Evolutionary conservation across 805 yeast genomes (phyloP), one percentile per base, ranked within the genome.

Genomic region (Danielia reshetovae): DNA sequence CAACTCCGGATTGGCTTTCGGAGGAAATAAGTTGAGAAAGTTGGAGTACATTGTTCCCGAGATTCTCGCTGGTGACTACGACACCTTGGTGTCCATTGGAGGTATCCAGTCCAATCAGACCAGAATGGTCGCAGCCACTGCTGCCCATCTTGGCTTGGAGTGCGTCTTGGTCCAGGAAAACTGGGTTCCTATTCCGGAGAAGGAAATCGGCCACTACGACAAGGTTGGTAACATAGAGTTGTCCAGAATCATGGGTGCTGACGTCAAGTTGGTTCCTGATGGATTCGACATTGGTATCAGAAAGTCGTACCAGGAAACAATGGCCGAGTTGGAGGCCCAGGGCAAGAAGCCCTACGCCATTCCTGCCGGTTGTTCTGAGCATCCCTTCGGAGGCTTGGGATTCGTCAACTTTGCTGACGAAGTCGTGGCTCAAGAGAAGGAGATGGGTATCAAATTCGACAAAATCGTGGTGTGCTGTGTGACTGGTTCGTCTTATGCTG

Each of bases 341-440:
- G 36, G 36, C 19, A 32, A 32, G 27, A 32, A 32, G 36, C 36
- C 36, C 2, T 32, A 32, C 11, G 36, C 36, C 24, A 32, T 32
- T 17, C 36, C 36, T 27, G 36, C 36, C 12, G 36, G 36, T 3
- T 32, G 36, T 13, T 32, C 36, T 4, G 36, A 32, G 31, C 36
- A 32, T 23, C 36, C 36, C 2, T 32, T 27, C 31, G 36, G 36
- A 7, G 36, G 36, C 7, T 27, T 32, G 27, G 36, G 36, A 2
- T 32, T 32, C 14, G 36, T 32, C 7, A 32, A 32, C 24, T 32
- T 32, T 18, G 36, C 36, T n/a, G 31, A 32, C 16, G 36, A 32
- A 13, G 36, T 32, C 7, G 31, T 32, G 21, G 30, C 36, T 15
- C 36, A 32, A 17, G 36, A 32, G 27, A 27, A 32, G 24, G 36